Evolutionary conservation across 208 protist species (phyloP), one percentile per base, ranked within the genome.

Genomic region (Acanthamoeba culbertsoni): DNA sequence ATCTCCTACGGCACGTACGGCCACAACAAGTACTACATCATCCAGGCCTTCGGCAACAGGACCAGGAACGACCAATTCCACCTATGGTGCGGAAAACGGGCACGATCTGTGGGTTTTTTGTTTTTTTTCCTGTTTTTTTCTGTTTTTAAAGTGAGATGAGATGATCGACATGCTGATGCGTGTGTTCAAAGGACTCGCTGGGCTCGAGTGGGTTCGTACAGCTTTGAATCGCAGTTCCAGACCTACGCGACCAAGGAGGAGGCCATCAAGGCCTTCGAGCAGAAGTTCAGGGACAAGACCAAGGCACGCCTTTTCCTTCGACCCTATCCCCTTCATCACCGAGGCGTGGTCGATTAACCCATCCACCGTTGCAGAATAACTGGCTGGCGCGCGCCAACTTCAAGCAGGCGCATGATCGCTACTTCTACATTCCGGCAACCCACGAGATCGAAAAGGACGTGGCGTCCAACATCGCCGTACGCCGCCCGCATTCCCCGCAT

Each of bases 11-110:
- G 59, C 59, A 65, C 59, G 16, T 65, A 65, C 14, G 59, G 59
- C 59, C 59, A 65, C 59, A 65, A 65, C 59, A 65, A 65, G n/a
- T 65, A 65, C 59, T 65, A 65, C 59, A 65, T 65, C 59, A 65
- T 65, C 59, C 59, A 65, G 59, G 59, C 59, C 59, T 65, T 65
- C 26, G 59, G 59, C n/a, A 65, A 65, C 59, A 23, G 59, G 6
- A 12, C 59, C 1, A 23, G 59, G 18, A 23, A 23, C 1, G 59
- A 65, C 59, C n/a, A 40, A 23, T 65, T 65, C 59, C 37, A 65
- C 14, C 59, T 65, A 23, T 65, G 59, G 59, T 65, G 26, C n/a
- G 59, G 8, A 31, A 26, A 23, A 18, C 48, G 48, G 12, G 18
- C 18, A 18, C 8, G 12, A 55, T 55, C 8, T 18, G 48, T 55